These are phyloP conservation scores for Aphanomyces astaci DNA, from an alignment of 352 stramenopile genomes.

Conservation along the genomic window DNA sequence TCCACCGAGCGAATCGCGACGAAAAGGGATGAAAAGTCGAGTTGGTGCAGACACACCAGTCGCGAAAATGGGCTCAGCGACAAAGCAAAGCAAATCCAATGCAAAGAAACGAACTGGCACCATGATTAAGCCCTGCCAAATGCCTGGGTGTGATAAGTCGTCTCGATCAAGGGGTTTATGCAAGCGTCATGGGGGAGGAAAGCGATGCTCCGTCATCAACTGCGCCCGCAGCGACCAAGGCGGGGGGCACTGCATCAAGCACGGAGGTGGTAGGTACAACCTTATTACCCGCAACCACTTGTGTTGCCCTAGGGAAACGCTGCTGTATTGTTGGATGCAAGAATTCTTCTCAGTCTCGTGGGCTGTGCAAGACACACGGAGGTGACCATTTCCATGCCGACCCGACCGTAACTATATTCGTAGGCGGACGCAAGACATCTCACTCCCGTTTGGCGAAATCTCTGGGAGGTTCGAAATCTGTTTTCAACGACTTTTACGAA, in stretches of 20 bases:
- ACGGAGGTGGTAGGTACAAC: not conserved
- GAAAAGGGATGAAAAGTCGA: slow-evolving; percentile 27
- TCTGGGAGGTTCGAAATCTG: not conserved
- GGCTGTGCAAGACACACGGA: slow-evolving; percentile 14
- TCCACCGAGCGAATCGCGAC: not conserved
- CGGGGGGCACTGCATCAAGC: slow-evolving; percentile 28
- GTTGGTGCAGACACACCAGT: not conserved
- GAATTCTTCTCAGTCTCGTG: slow-evolving; percentile 9
- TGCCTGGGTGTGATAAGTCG: slow-evolving; percentile 54
- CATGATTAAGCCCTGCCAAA: slow-evolving; percentile 41
- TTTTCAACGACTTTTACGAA: not conserved
- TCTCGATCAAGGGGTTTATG: slow-evolving; percentile 64
- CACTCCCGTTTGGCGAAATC: not conserved
- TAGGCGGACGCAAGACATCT: not conserved
- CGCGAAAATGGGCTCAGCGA: not conserved
- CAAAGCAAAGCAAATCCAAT: not conserved
- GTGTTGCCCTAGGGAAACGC: not conserved
- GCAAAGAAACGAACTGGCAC: not conserved
- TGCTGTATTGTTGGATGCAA: slow-evolving; percentile 6
- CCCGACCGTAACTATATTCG: not conserved
- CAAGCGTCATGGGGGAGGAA: slow-evolving; percentile 60
- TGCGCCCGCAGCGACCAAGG: slow-evolving; percentile 31
- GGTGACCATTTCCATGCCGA: not conserved
- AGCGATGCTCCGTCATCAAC: slow-evolving; percentile 28
- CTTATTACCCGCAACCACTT: not conserved